phyloP scores from a whole-genome alignment of 768 basidiomycete genomes.

The Panus rudis region DNA sequence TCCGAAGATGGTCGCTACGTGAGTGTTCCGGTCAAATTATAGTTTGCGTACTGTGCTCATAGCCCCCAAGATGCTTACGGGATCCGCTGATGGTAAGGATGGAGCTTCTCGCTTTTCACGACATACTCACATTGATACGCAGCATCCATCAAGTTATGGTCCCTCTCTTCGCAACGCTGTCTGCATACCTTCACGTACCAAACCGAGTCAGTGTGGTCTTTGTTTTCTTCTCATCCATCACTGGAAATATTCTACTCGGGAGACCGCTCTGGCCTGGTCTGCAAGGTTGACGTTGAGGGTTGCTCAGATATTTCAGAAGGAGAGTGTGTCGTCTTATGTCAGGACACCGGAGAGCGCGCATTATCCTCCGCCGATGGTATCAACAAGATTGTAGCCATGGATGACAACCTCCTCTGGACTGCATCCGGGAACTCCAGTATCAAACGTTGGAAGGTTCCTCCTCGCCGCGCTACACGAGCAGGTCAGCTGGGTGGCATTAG shows the following conservation, averaged over 20 bases:
- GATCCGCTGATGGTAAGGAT: conserved; percentile 78
- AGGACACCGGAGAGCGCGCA: conserved; percentile 42
- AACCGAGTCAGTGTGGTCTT: conserved; percentile 90
- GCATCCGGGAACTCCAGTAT: conserved; percentile 79
- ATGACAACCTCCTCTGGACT: conserved; percentile 85
- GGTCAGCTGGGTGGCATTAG: conserved; percentile 12
- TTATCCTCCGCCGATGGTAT: conserved; percentile 51
- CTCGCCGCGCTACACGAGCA: conserved; percentile 33
- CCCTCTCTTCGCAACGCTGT: conserved; percentile 78
- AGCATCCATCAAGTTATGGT: conserved; percentile 93
- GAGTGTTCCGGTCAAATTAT: conserved; percentile 25
- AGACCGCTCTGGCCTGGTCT: conserved; percentile 84
- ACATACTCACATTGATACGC: background rate
- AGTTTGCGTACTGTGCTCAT: conserved; percentile 8
- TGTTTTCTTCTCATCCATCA: conserved; percentile 81
- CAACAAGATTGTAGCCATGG: conserved; percentile 75
- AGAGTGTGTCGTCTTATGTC: conserved; percentile 80
- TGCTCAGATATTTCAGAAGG: conserved; percentile 79
- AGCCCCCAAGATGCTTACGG: conserved; percentile 59
- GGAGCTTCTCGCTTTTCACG: conserved; percentile 9
- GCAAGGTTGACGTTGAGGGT: conserved; percentile 85
- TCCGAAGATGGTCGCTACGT: conserved; percentile 91
- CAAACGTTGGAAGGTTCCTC: conserved; percentile 73
- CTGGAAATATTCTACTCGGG: conserved; percentile 92
- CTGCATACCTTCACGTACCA: conserved; percentile 96